phyloP scores from a whole-genome alignment of 495 filamentous ascomycete genomes.

The Podospora australis region DNA sequence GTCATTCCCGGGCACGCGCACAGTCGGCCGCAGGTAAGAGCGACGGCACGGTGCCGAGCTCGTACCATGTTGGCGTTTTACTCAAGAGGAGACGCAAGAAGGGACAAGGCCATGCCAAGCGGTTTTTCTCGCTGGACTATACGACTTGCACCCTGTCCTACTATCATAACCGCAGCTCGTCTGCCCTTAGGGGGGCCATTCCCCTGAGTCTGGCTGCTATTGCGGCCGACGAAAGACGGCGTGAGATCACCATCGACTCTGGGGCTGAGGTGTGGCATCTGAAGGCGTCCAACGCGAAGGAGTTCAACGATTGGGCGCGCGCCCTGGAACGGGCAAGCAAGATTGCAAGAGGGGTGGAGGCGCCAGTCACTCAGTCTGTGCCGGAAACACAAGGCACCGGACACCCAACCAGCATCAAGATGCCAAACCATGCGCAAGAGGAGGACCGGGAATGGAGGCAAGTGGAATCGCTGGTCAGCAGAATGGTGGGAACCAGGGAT shows the following conservation, averaged over 20 bases:
- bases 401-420: constrained; percentile 14
- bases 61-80: constrained; percentile 72
- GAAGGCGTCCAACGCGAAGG: constrained; percentile 69
- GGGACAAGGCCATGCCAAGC: constrained; percentile 84
- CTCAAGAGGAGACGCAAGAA: constrained; percentile 87
- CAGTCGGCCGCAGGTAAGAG: constrained; percentile 27
- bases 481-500: constrained; percentile 82
- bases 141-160: constrained; percentile 88
- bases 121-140: constrained; percentile 93
- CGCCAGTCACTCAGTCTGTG: constrained; percentile 21
- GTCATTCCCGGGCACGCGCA: constrained; percentile 30
- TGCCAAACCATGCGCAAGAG: constrained; percentile 30
- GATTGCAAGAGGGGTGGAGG: constrained; percentile 42
- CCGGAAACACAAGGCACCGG: constrained; percentile 10
- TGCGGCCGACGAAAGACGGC: constrained; percentile 73
- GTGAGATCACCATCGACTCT: constrained; percentile 94
- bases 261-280: constrained; percentile 97
- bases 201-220: constrained; percentile 87
- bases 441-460: constrained; percentile 81
- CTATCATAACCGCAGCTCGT: constrained; percentile 87
- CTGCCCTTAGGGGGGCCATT: constrained; percentile 83
- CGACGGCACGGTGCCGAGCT: constrained; percentile 21
- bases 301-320: constrained; percentile 79
- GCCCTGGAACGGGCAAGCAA: constrained; percentile 75
- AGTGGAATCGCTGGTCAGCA: constrained; percentile 73